Base-by-base conservation (phyloP, 129 eudicot genomes). In the Solidago caesia region DNA sequence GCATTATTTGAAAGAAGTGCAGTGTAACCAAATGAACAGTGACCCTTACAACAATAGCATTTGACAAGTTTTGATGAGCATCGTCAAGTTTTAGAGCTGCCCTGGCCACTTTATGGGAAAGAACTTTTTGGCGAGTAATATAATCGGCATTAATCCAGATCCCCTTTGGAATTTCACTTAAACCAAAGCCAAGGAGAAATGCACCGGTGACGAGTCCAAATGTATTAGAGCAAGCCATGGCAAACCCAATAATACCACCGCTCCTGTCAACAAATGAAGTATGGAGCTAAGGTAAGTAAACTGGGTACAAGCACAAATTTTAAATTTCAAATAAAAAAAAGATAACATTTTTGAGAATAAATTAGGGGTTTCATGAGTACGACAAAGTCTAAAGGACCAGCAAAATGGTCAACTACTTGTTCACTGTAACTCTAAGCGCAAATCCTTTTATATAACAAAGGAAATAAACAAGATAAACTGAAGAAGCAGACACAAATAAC, bases 221-320 rank as follows among this genome's bases (percentile, higher is more conserved):
- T 44, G 98, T 92, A 84, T 92, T 92, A 46, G 98, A 89, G 87
- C 96, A 90, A 55, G 96, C 98, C 98, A 92, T 92, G 15, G 98
- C 98, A 71, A 86, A 90, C 66, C 96, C 98, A 53, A 86, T 86
- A 6, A 88, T 87, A 68, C 91, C 86, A 48, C 95, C 95, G 52
- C 84, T 63, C 98, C 98, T 92, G 71, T 69, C 67, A 76, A 71
- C 58, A 46, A 64, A 44, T 71, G 75, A 10, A 66, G 56, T 44
- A 57, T 33, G 53, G 72, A 62, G 15, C 42, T 72, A 77, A 73
- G 47, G 42, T n/a, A 55, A 27, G 33, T 45, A 55, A 53, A 44
- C 27, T 29, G 29, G 67, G 63, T 8, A 56, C 79, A 46, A 29
- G 61, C 46, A n/a, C 63, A 10, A 15, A 4, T 51, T 51, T 51